Evolutionary conservation across 73 alveolate genomes (phyloP).

Genomic region (Diophrys appendiculata): DNA sequence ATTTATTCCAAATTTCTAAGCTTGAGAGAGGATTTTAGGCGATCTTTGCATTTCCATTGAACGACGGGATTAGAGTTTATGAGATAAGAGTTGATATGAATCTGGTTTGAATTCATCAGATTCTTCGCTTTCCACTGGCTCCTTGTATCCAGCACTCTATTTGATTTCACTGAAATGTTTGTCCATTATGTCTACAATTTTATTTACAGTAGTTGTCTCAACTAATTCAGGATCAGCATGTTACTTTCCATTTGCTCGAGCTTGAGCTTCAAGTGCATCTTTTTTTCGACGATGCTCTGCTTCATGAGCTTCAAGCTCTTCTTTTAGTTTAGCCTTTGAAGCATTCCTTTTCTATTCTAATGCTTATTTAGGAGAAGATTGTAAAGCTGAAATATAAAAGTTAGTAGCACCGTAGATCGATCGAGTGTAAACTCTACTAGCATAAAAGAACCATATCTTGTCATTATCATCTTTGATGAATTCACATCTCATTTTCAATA

Average conservation of each 20-base stretch:
- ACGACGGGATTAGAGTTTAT: too few relatives aligned
- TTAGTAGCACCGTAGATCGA: too few relatives aligned
- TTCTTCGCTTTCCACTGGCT: not conserved
- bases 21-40: too few relatives aligned
- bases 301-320: too few relatives aligned
- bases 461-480: slow-evolving; percentile 45
- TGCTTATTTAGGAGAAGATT: too few relatives aligned
- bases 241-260: not conserved
- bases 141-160: not conserved
- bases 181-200: slow-evolving; percentile 2
- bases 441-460: slow-evolving; percentile 11
- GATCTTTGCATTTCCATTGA: too few relatives aligned
- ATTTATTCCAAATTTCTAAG: too few relatives aligned
- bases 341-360: too few relatives aligned
- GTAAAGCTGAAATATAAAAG: too few relatives aligned
- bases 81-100: too few relatives aligned
- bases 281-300: not conserved
- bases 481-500: slow-evolving; percentile 50
- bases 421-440: not conserved
- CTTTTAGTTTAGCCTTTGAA: too few relatives aligned
- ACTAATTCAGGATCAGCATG: not conserved
- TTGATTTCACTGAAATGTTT: not conserved
- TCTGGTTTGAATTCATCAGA: too few relatives aligned
- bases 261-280: not conserved
- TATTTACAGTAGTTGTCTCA: not conserved